Conservation (phyloP, 805 yeast genomes). For the Saccharomycopsis synnaedendra region DNA sequence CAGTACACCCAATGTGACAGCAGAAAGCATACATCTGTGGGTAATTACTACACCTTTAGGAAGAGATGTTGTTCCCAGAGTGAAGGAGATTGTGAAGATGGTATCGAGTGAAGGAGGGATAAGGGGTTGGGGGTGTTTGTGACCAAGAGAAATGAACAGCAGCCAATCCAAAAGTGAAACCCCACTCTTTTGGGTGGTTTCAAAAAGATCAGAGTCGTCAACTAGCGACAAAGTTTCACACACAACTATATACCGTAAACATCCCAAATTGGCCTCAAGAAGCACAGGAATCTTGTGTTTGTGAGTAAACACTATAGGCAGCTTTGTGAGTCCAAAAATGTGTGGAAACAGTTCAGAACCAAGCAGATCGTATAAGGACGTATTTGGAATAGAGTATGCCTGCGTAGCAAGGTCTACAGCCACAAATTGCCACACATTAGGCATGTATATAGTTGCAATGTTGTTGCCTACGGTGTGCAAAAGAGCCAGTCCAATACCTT, state of each 20-base stretch:
- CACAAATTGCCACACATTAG: slow-evolving; percentile 61
- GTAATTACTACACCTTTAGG: slow-evolving; percentile 63
- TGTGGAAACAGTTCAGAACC: slow-evolving; percentile 51
- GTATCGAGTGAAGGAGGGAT: slow-evolving; percentile 41
- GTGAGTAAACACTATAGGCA: slow-evolving; percentile 48
- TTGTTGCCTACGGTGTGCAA: slow-evolving; percentile 13
- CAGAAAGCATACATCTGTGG: slow-evolving; percentile 30
- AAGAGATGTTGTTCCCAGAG: slow-evolving; percentile 69
- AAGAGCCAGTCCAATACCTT: slow-evolving; percentile 19
- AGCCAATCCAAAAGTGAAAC: slow-evolving; percentile 25
- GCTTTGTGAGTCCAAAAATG: slow-evolving; percentile 48
- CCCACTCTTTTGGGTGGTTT: slow-evolving; percentile 22
- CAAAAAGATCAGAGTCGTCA: slow-evolving; percentile 24
- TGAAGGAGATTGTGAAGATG: slow-evolving; percentile 53
- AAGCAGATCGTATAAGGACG: slow-evolving; percentile 44
- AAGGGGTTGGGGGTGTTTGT: slow-evolving; percentile 29
- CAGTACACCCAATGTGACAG: slow-evolving; percentile 23
- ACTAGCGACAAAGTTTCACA: slow-evolving; percentile 34
- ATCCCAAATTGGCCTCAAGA: slow-evolving; percentile 25
- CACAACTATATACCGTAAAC: slow-evolving; percentile 32
- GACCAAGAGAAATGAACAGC: slow-evolving; percentile 27
- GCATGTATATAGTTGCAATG: slow-evolving; percentile 37
- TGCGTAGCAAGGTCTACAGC: slow-evolving; percentile 57
- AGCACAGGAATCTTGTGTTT: slow-evolving; percentile 38
- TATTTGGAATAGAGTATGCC: slow-evolving; percentile 40